Evolutionary conservation across 2,329 filamentous ascomycete genomes (phyloP).

Genomic region (Trichophyton benhamiae): DNA sequence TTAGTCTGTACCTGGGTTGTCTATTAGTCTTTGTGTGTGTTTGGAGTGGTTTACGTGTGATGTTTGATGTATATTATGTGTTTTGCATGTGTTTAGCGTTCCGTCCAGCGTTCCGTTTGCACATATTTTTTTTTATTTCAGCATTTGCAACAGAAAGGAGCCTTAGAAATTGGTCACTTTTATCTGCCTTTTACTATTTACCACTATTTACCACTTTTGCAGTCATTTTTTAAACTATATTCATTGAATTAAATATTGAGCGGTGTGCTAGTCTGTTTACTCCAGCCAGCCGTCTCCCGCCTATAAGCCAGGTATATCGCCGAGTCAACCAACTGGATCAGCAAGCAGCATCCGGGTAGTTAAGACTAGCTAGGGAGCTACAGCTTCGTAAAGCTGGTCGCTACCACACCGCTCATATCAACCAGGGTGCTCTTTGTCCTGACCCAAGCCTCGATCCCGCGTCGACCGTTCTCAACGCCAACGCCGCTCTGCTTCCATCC

Average conservation of each 20-base stretch:
- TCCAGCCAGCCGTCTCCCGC: too few relatives aligned
- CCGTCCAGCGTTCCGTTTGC: neutral
- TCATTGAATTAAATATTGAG: neutral
- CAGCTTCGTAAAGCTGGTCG: slow-evolving; percentile 62
- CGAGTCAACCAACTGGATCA: neutral
- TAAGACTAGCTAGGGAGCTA: slow-evolving; percentile 23
- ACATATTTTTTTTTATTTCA: neutral
- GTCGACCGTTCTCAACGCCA: slow-evolving; percentile 73
- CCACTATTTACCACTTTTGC: too few relatives aligned
- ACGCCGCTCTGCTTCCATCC: slow-evolving; percentile 87
- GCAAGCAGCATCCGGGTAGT: too few relatives aligned
- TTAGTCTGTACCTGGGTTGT: neutral
- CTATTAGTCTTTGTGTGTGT: neutral
- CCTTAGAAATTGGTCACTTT: too few relatives aligned
- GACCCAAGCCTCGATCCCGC: slow-evolving; percentile 69
- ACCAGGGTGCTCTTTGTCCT: slow-evolving; percentile 80
- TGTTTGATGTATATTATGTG: neutral
- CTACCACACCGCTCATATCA: slow-evolving; percentile 60
- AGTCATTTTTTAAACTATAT: too few relatives aligned
- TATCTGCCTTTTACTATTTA: too few relatives aligned
- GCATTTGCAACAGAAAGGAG: too few relatives aligned
- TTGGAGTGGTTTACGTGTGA: neutral
- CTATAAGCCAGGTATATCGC: neutral
- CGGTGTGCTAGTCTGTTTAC: neutral
- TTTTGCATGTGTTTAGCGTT: too few relatives aligned